These are phyloP conservation scores for Fraxinus pennsylvanica DNA, from an alignment of 257 asterid species.

Conservation along the genomic window DNA sequence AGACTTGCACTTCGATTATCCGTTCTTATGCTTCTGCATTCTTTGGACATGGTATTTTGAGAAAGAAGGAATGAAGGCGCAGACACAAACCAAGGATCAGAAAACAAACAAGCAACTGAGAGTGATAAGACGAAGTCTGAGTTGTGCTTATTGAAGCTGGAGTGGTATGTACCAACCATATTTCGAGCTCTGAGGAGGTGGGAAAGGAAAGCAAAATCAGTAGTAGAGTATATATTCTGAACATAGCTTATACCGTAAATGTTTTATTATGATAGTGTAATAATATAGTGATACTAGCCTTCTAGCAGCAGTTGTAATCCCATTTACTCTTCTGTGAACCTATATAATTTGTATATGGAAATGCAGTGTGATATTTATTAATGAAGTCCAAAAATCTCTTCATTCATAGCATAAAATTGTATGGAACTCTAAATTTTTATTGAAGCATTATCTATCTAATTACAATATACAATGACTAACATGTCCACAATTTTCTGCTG, in stretches of 20 bases:
- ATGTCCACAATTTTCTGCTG: not conserved
- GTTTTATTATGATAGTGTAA: not conserved
- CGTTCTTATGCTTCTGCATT: not conserved
- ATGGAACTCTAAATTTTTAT: too few species aligned
- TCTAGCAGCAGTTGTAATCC: not conserved
- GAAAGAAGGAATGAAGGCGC: slow-evolving; percentile 42
- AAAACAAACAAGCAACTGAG: slow-evolving; percentile 41
- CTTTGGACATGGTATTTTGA: slow-evolving; percentile 36
- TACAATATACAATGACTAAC: not conserved
- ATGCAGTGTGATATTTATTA: too few species aligned
- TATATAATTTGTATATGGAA: not conserved
- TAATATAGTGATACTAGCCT: not conserved
- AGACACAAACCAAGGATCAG: slow-evolving; percentile 40
- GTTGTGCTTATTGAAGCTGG: slow-evolving; percentile 40
- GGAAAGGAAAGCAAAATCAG: not conserved
- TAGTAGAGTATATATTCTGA: not conserved
- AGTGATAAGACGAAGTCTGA: slow-evolving; percentile 50
- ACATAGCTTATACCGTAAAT: not conserved
- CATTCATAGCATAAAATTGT: not conserved
- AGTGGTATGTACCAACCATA: not conserved
- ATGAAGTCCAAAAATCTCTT: not conserved
- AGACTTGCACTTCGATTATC: too few species aligned
- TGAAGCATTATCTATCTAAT: too few species aligned
- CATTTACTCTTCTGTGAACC: not conserved
- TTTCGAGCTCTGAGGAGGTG: not conserved